Evolutionary conservation across 352 stramenopile species (phyloP).

Genomic region (Phytophthora citrophthora): DNA sequence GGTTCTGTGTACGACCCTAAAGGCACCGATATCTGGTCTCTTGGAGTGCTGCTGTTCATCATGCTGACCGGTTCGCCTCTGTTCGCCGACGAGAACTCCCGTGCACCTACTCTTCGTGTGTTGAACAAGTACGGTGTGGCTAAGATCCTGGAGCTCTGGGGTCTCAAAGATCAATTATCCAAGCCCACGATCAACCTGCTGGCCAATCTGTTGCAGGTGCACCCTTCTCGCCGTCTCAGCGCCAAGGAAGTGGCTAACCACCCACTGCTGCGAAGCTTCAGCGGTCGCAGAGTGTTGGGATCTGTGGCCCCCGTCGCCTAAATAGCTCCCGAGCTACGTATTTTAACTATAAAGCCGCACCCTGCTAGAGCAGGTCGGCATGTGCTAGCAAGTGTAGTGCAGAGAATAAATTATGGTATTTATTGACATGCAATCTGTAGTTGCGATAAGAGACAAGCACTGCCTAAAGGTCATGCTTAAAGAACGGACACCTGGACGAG

Average conservation of each 20-base stretch:
- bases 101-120: constrained; percentile 58
- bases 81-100: constrained; percentile 32
- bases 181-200: constrained; percentile 49
- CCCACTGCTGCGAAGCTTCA: constrained; percentile 15
- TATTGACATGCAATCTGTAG: constrained; percentile 17
- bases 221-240: constrained; percentile 41
- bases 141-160: constrained; percentile 70
- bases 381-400: constrained; percentile 30
- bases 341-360: constrained; percentile 14
- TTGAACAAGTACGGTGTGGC: constrained; percentile 55
- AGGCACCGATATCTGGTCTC: constrained; percentile 69
- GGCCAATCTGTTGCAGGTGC: constrained; percentile 53
- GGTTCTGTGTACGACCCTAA: constrained; percentile 51
- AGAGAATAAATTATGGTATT: constrained; percentile 39
- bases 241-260: constrained; percentile 43
- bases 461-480: too few relatives aligned
- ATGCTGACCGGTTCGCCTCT: constrained; percentile 71
- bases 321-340: constrained; percentile 6
- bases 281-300: not conserved
- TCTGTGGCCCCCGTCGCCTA: constrained; percentile 13
- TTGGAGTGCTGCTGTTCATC: constrained; percentile 74
- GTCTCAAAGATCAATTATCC: constrained; percentile 39
- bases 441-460: constrained; percentile 9
- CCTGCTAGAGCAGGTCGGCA: not conserved
- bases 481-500: too few relatives aligned